A percentile compares a stretch with the other conserved stretches of the same genome.
Conservation (phyloP, 108 stramenopile genomes). For the Nitzschia putrida region DNA sequence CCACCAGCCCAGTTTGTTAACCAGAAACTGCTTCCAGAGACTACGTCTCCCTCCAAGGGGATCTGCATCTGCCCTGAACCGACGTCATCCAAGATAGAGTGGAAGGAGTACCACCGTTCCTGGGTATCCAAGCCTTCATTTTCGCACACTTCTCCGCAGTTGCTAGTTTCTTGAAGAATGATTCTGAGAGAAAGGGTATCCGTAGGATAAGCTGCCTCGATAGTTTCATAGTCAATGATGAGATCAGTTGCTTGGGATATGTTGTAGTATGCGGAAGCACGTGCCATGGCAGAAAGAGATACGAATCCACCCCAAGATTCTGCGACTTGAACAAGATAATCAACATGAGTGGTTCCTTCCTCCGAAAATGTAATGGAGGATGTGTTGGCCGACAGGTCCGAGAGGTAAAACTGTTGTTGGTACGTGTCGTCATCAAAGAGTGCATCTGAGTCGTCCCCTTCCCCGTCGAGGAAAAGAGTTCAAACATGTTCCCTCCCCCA, state of each 20-base stretch:
- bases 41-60: constrained; percentile 13
- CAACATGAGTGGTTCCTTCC: constrained; percentile 3
- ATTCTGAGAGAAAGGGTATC: constrained; percentile 23
- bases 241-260: constrained; percentile 22
- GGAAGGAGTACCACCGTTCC: constrained; percentile 38
- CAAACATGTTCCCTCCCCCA: constrained; percentile 3
- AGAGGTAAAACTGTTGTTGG: neutral
- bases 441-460: neutral
- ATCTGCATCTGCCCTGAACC: constrained; percentile 3
- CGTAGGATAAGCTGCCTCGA: constrained; percentile 1
- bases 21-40: constrained; percentile 22
- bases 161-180: constrained; percentile 24
- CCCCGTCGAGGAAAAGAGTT: neutral
- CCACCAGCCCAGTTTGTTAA: constrained; percentile 33
- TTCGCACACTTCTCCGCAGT: constrained; percentile 14
- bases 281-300: neutral
- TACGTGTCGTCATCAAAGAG: neutral
- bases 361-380: neutral
- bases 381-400: neutral
- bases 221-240: constrained; percentile 7
- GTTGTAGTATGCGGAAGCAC: constrained; percentile 27
- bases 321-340: constrained; percentile 31
- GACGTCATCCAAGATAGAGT: constrained; percentile 24
- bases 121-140: neutral
- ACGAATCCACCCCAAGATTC: constrained; percentile 45